phyloP scores from a whole-genome alignment of 2,329 filamentous ascomycete genomes.

The Lecanicillium sp. region DNA sequence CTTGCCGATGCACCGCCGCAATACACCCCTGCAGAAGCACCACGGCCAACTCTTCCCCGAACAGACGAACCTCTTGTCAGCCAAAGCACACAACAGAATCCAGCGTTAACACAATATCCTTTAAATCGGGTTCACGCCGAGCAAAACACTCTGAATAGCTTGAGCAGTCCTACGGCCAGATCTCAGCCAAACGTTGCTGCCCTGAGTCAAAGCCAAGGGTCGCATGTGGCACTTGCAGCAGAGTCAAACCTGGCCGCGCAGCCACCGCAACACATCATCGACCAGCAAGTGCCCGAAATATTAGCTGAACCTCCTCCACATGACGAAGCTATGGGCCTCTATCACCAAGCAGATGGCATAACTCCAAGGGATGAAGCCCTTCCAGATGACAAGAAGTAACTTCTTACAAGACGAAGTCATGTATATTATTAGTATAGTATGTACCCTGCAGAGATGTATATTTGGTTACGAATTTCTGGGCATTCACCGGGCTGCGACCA shows the following conservation, averaged over 20 bases:
- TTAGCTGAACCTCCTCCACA: constrained; percentile 15
- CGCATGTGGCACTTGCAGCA: no score
- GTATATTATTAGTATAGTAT: no score
- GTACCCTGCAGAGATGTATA: not conserved
- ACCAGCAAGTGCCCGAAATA: no score
- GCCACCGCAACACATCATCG: not conserved
- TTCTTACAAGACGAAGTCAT: not conserved
- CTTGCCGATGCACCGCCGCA: constrained; percentile 7
- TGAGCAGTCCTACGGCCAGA: no score
- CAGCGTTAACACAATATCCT: no score
- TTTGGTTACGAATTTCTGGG: not conserved
- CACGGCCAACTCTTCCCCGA: no score
- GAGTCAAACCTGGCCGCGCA: not conserved
- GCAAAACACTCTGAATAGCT: no score
- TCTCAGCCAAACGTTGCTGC: no score
- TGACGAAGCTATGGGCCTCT: constrained; percentile 20
- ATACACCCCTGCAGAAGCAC: constrained; percentile 4
- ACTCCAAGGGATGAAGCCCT: constrained; percentile 9
- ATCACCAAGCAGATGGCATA: constrained; percentile 23
- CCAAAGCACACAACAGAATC: no score
- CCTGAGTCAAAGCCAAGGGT: no score
- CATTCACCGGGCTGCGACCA: not conserved
- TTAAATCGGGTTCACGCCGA: no score
- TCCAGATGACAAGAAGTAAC: constrained; percentile 7
- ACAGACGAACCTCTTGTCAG: no score